phyloP scores from a whole-genome alignment of 805 yeast species.

The Candida ulmi region DNA sequence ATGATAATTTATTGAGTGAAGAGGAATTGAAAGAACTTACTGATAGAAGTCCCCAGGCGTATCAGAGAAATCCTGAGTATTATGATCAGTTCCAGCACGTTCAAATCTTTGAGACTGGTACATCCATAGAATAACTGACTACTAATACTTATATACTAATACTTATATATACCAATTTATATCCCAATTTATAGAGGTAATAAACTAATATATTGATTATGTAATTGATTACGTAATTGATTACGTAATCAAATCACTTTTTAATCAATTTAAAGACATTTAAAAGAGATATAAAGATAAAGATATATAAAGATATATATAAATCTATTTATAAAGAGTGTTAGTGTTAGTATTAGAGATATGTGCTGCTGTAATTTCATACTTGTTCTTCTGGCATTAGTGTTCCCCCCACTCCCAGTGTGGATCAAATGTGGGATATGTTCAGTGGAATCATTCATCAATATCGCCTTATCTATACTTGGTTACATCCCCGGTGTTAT shows the following conservation, averaged over 20 bases:
- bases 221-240: too few relatives aligned
- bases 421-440: slow-evolving; percentile 66
- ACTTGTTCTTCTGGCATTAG: slow-evolving; percentile 60
- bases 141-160: too few relatives aligned
- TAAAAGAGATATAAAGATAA: too few relatives aligned
- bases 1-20: slow-evolving; percentile 16
- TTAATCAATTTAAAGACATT: too few relatives aligned
- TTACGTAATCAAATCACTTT: too few relatives aligned
- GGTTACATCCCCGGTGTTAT: slow-evolving; percentile 76
- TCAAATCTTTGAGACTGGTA: slow-evolving; percentile 32
- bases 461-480: slow-evolving; percentile 61
- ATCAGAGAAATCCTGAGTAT: slow-evolving; percentile 22
- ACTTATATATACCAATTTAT: too few relatives aligned
- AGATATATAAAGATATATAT: too few relatives aligned
- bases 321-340: too few relatives aligned
- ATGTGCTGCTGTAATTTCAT: slow-evolving; percentile 47
- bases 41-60: slow-evolving; percentile 43
- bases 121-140: slow-evolving; percentile 16
- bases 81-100: slow-evolving; percentile 28
- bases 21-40: slow-evolving; percentile 44
- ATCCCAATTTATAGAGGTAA: too few relatives aligned
- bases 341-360: too few relatives aligned
- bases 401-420: slow-evolving; percentile 79
- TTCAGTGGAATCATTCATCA: slow-evolving; percentile 64
- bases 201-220: too few relatives aligned